Conservation (phyloP, 371 early-diverging fungal species). For the Rhizopus microsporus region DNA sequence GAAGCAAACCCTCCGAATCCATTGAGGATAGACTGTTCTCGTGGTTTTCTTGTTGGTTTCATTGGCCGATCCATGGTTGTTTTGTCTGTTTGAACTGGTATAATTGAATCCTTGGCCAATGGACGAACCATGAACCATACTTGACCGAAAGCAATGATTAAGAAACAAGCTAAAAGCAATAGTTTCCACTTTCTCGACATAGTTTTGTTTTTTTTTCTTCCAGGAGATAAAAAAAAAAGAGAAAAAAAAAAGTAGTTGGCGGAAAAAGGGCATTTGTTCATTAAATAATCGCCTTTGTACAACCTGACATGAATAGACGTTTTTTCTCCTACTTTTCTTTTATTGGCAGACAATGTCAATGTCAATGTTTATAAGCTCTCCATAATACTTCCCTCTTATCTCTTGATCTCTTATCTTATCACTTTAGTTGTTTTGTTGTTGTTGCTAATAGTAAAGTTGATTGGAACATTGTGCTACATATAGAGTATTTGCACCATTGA, state of each 20-base stretch:
- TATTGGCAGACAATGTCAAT: too few relatives aligned
- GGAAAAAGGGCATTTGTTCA: background rate
- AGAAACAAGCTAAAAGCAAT: background rate
- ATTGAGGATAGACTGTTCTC: constrained; percentile 17
- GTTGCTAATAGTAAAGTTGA: too few relatives aligned
- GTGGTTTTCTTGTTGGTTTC: background rate
- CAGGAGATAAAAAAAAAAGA: background rate
- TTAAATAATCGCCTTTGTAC: too few relatives aligned
- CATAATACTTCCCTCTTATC: too few relatives aligned
- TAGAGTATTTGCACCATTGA: too few relatives aligned
- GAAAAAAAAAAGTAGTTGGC: background rate
- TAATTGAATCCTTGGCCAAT: background rate
- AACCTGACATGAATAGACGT: too few relatives aligned
- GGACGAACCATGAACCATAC: background rate
- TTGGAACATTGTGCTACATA: too few relatives aligned
- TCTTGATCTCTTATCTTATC: too few relatives aligned
- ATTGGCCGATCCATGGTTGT: constrained; percentile 1
- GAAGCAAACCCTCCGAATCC: constrained; percentile 26
- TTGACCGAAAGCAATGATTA: constrained; percentile 7
- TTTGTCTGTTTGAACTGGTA: background rate
- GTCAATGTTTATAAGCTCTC: too few relatives aligned
- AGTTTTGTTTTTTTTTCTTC: background rate
- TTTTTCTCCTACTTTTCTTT: too few relatives aligned
- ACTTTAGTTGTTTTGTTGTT: too few relatives aligned
- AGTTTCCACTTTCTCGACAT: constrained; percentile 17